These are phyloP conservation scores for Fusarium agapanthi DNA, from an alignment of 2,329 filamentous ascomycete species.

Conservation along the genomic window DNA sequence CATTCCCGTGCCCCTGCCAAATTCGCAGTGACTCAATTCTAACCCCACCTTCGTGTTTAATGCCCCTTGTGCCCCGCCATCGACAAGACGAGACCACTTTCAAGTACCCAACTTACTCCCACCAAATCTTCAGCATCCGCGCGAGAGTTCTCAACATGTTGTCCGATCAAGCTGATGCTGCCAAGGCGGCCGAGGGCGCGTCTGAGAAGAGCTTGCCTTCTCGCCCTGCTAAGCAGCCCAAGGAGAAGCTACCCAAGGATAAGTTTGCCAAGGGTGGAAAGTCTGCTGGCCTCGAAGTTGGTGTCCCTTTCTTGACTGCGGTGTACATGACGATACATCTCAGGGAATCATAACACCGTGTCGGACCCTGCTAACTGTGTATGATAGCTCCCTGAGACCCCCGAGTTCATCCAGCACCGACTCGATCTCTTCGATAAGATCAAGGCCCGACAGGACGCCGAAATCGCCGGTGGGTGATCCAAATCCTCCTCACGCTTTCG, in stretches of 20 bases:
- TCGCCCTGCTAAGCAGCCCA: constrained; percentile 50
- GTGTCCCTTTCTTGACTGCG: constrained; percentile 12
- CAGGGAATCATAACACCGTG: not conserved
- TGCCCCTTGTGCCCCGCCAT: constrained; percentile 46
- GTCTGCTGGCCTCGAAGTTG: constrained; percentile 64
- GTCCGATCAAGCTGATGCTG: constrained; percentile 49
- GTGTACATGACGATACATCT: not conserved
- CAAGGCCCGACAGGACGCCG: constrained; percentile 83
- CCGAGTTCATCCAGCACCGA: constrained; percentile 83
- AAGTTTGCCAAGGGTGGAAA: constrained; percentile 63
- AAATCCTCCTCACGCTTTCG: not conserved
- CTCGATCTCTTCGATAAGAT: constrained; percentile 89
- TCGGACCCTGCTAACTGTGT: constrained; percentile 33
- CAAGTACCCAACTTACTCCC: constrained; percentile 40
- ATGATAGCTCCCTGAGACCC: constrained; percentile 56
- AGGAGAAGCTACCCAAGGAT: constrained; percentile 46
- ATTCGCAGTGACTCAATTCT: constrained; percentile 44
- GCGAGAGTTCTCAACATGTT: constrained; percentile 45
- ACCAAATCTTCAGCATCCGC: constrained; percentile 34
- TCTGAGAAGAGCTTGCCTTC: constrained; percentile 47
- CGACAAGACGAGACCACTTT: constrained; percentile 20
- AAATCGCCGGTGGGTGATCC: constrained; percentile 60
- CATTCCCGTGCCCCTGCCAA: constrained; percentile 7
- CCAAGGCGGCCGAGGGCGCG: constrained; percentile 48
- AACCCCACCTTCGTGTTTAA: constrained; percentile 47